phyloP scores from a whole-genome alignment of 1,284 basidiomycete species.

The Spongispora temasekensis region DNA sequence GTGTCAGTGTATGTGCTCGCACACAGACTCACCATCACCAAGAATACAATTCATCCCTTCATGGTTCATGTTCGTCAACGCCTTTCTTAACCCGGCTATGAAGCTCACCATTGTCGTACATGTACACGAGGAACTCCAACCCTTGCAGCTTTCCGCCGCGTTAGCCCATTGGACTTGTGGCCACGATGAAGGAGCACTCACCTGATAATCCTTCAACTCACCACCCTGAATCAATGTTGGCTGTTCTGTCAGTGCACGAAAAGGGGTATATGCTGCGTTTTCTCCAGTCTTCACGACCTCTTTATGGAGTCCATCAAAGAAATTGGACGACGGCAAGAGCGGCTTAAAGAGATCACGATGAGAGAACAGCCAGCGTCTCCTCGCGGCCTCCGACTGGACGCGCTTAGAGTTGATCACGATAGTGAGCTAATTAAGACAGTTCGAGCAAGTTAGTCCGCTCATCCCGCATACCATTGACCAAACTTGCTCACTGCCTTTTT shows the following conservation, averaged over 20 bases:
- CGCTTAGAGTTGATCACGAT: constrained; percentile 37
- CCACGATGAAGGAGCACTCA: constrained; percentile 20
- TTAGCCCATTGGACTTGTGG: constrained; percentile 3
- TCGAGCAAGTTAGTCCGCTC: too few relatives aligned
- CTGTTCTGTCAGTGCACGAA: constrained; percentile 44
- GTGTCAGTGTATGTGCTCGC: neutral
- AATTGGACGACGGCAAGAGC: constrained; percentile 40
- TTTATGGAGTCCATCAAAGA: constrained; percentile 34
- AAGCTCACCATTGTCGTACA: constrained; percentile 55
- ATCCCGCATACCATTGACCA: too few relatives aligned
- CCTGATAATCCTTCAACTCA: constrained; percentile 62
- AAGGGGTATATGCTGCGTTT: constrained; percentile 37
- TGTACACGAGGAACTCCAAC: constrained; percentile 52
- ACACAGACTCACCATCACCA: constrained; percentile 50
- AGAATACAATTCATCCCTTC: constrained; percentile 60
- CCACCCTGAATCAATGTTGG: constrained; percentile 48
- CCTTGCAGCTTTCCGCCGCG: constrained; percentile 46
- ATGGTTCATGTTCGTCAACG: neutral
- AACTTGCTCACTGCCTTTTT: constrained; percentile 41
- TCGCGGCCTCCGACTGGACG: constrained; percentile 38
- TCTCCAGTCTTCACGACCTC: constrained; percentile 23
- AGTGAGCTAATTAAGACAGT: constrained; percentile 37
- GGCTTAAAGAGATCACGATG: constrained; percentile 44
- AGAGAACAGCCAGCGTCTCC: constrained; percentile 42
- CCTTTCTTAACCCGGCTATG: neutral